Percentiles rank a stretch among this genome's conserved stretches.
Evolutionary conservation across 1,139 yeast species (phyloP).

Genomic region (Sugiyamaella japonica): DNA sequence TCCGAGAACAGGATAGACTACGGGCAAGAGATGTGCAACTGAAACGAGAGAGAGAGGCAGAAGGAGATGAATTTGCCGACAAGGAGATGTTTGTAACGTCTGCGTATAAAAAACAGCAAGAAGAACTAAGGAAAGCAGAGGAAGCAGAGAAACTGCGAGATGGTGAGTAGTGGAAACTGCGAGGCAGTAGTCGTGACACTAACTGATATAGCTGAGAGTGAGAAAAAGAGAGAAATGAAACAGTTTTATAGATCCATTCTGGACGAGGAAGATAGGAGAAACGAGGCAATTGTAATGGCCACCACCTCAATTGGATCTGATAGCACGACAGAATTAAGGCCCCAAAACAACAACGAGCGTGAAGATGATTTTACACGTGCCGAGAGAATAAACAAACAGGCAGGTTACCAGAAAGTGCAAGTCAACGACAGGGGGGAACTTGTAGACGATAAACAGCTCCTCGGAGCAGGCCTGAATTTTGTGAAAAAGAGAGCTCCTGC

Average conservation of each 20-base stretch:
- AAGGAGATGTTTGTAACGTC: constrained; percentile 49
- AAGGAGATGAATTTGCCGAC: constrained; percentile 43
- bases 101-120: constrained; percentile 45
- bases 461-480: constrained; percentile 36
- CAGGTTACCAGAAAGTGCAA: constrained; percentile 31
- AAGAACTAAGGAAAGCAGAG: constrained; percentile 34
- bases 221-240: constrained; percentile 24
- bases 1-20: constrained; percentile 46
- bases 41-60: constrained; percentile 35
- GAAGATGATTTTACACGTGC: constrained; percentile 18
- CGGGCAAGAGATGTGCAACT: constrained; percentile 37
- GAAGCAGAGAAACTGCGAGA: constrained; percentile 34
- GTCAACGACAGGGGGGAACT: constrained; percentile 37
- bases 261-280: constrained; percentile 21
- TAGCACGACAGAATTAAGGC: neutral
- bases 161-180: constrained; percentile 20
- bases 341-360: too few relatives aligned
- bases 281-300: constrained; percentile 14
- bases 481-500: constrained; percentile 21
- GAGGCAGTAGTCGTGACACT: neutral
- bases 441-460: constrained; percentile 35
- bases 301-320: neutral
- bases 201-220: constrained; percentile 12
- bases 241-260: constrained; percentile 33
- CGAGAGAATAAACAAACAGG: constrained; percentile 23